These are phyloP conservation scores for Schrenkiella parvula DNA, from an alignment of 345 rosid species.

Conservation along the genomic window DNA sequence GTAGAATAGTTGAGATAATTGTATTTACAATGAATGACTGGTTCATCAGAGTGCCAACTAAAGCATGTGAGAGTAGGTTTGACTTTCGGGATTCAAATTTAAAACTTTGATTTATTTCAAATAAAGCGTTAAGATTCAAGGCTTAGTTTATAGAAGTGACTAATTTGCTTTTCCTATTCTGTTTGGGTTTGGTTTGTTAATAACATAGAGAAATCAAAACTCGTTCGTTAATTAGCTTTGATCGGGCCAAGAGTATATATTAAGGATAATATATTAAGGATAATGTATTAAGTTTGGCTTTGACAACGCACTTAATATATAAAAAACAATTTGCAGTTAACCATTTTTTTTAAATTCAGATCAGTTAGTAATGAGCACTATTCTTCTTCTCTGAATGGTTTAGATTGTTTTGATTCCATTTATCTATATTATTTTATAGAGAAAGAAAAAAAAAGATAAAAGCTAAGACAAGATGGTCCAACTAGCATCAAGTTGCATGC, in stretches of 20 bases:
- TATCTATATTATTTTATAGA: background rate
- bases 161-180: background rate
- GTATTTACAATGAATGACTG: background rate
- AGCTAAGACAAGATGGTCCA: conserved; percentile 23
- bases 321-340: too few species aligned
- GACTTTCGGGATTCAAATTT: background rate
- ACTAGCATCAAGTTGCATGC: conserved; percentile 24
- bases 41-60: background rate
- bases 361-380: background rate
- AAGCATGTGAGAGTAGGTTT: background rate
- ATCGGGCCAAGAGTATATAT: too few species aligned
- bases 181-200: background rate
- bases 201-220: background rate
- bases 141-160: background rate
- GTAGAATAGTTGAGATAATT: background rate
- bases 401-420: background rate
- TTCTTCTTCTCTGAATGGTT: background rate
- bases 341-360: background rate
- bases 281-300: too few species aligned
- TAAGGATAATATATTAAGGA: too few species aligned
- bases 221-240: background rate
- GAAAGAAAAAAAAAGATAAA: background rate
- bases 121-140: background rate
- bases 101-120: background rate
- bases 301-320: background rate